A percentile compares a stretch with the other conserved stretches of the same genome.
Conservation (phyloP, 176 grass and related monocot species). For the Echinochloa phyllopogon region DNA sequence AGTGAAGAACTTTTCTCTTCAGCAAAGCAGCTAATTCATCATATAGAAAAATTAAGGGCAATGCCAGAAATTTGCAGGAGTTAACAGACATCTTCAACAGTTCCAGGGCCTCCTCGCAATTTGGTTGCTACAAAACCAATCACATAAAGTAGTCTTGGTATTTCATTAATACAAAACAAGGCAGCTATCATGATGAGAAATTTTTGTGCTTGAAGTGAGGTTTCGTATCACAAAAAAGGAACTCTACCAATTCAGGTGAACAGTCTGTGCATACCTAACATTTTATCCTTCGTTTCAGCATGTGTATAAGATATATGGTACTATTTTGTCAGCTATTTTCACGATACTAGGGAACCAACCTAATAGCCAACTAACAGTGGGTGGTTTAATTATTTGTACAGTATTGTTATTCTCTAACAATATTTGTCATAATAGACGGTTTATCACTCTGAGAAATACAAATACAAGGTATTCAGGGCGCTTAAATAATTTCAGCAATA, state of each 20-base stretch:
- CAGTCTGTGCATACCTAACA: neutral
- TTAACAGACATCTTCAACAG: constrained; percentile 73
- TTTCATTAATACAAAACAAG: constrained; percentile 20
- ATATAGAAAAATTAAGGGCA: constrained; percentile 82
- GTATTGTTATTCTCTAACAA: neutral
- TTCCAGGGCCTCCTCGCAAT: constrained; percentile 75
- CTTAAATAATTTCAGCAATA: constrained; percentile 31
- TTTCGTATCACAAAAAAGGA: constrained; percentile 11
- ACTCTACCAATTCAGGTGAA: neutral
- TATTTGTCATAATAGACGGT: constrained; percentile 13
- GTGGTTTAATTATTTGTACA: neutral
- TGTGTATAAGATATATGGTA: constrained; percentile 23
- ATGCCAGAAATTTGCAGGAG: constrained; percentile 73
- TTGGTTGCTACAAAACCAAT: constrained; percentile 69
- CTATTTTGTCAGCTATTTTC: neutral
- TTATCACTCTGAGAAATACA: constrained; percentile 22
- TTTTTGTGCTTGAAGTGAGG: constrained; percentile 13
- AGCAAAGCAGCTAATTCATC: constrained; percentile 85
- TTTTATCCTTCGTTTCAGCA: constrained; percentile 33
- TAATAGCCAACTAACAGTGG: constrained; percentile 12
- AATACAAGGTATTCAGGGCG: constrained; percentile 3
- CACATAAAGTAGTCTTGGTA: constrained; percentile 21
- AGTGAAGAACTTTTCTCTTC: constrained; percentile 62
- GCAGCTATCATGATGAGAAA: neutral
- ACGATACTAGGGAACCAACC: constrained; percentile 16